Evolutionary conservation across 2,329 filamentous ascomycete genomes (phyloP), one percentile per base, ranked within the genome.

Genomic region (Talaromyces albobiverticillius): DNA sequence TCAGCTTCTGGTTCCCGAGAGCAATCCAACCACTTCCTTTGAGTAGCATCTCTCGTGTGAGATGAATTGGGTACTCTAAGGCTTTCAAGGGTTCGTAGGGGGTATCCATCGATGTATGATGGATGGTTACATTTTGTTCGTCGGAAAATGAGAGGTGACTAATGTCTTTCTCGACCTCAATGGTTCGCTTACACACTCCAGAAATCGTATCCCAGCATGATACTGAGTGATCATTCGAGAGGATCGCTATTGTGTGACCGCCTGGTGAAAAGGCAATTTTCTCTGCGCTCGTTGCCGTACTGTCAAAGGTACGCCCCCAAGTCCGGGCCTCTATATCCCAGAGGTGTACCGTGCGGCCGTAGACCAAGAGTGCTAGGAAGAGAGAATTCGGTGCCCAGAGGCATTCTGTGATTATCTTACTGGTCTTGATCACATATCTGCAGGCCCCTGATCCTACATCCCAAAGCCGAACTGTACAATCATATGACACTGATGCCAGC

Each of bases 351-450:
- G 36, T 57, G 3, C 31, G 26, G 46, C 57, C 58, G n/a, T 18
- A 2, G 4, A 58, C 62, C 22, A 29, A 54, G 13, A 60, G 61
- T 14, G 60, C 61, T 22, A 64, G 23, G 20, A 53, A 40, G 48
- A 53, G 43, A 25, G 60, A 58, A 48, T 67, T 61, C 6, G 50
- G 58, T 9, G 65, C 69, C 58, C 67, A 68, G 9, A 59, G 59
- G 41, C 67, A 58, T 36, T 32, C 50, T 0, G 23, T 51, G 53
- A 67, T 57, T 4, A 1, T 31, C 14, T 32, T 32, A 54, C 62
- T 58, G 22, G 56, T 56, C 41, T 66, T 54, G n/a, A 64, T 57
- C 49, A 56, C 64, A 53, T 63, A 60, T 40, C 53, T 7, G 25
- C 32, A 26, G 16, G 29, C 36, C 16, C 55, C 59, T 11, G 55